Evolutionary conservation across 192 early-diverging fungal species (phyloP), one percentile per base, ranked within the genome.

Genomic region (Mortierella antarctica): DNA sequence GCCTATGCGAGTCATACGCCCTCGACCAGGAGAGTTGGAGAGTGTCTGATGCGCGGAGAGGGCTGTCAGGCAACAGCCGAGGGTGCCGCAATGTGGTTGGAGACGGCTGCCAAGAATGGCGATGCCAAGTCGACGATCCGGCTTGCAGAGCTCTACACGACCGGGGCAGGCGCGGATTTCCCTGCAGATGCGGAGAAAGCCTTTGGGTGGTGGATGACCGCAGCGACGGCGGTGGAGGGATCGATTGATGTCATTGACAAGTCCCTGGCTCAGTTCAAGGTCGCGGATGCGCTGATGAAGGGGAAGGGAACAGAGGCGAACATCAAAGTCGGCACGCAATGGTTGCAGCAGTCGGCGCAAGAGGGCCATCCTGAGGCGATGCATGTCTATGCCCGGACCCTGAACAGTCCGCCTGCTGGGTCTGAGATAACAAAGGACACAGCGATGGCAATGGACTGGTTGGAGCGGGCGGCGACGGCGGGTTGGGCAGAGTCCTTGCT

Each of bases 201-300:
- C n/a, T 80, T 80, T 80, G 70, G 77, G 10, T 80, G 77, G 77
- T 80, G 77, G 77, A 80, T 80, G 77, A 68, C 77, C 1, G 77
- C 77, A 15, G 77, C 65, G 4, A 63, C 77, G 41, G 77, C 77
- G 4, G 70, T 72, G 10, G 77, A 80, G 6, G 77, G 77, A 0
- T 80, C 77, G 17, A 80, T 80, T 68, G 77, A 80, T 49, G 65
- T 80, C 18, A 80, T 80, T 57, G 77, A 80, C 59, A 71, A 70
- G 79, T 82, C 88, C 17, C 86, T 86, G 82, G 91, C 89, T 11
- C 68, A 89, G 67, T 89, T 89, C 76, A 92, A 89, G 40, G 85
- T 93, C 4, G 90, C 89, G 23, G 88, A 90, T 52, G 90, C 87
- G 67, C 71, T 82, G 59, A 44, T 83, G 48, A 62, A 73, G 40